Percentiles rank a stretch among this genome's conserved stretches.
These are phyloP conservation scores for Monilinia polystroma DNA, from an alignment of 2,329 filamentous ascomycete genomes.

Conservation along the genomic window DNA sequence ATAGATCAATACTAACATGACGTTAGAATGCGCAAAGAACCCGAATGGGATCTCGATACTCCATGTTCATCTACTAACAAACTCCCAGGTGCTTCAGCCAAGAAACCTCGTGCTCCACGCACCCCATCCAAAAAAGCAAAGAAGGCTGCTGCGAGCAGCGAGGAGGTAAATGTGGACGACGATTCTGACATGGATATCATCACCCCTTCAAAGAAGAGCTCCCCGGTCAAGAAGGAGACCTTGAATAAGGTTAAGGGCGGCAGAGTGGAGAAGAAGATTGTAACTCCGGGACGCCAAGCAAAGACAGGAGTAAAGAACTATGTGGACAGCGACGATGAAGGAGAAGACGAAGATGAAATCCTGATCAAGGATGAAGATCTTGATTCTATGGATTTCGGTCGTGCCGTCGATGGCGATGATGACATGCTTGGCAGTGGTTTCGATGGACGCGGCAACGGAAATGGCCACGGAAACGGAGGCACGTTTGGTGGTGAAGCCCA, in stretches of 20 bases:
- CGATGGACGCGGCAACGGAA: background rate
- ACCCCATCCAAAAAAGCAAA: slow-evolving; percentile 14
- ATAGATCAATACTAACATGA: background rate
- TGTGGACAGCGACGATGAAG: slow-evolving; percentile 20
- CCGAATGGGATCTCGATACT: slow-evolving; percentile 28
- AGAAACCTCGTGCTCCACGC: slow-evolving; percentile 6
- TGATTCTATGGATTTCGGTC: background rate
- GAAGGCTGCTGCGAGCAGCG: slow-evolving; percentile 3
- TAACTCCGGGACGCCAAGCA: background rate
- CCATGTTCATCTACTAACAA: slow-evolving; percentile 27
- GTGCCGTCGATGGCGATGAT: background rate
- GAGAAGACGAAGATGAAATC: slow-evolving; percentile 16
- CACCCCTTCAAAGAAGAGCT: slow-evolving; percentile 26
- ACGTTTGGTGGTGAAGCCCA: background rate
- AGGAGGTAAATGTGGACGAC: slow-evolving; percentile 27
- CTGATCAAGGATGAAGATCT: slow-evolving; percentile 15
- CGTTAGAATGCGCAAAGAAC: slow-evolving; percentile 29
- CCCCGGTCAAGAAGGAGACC: slow-evolving; percentile 26
- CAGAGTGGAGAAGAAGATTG: slow-evolving; percentile 28
- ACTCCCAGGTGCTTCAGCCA: background rate
- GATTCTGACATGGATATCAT: background rate
- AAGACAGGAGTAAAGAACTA: slow-evolving; percentile 10
- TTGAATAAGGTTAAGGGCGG: slow-evolving; percentile 33
- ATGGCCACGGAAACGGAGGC: background rate
- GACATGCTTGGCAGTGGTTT: slow-evolving; percentile 7